These are phyloP conservation scores for Nigrospora osmanthi DNA, from an alignment of 2,329 filamentous ascomycete genomes.

Conservation along the genomic window DNA sequence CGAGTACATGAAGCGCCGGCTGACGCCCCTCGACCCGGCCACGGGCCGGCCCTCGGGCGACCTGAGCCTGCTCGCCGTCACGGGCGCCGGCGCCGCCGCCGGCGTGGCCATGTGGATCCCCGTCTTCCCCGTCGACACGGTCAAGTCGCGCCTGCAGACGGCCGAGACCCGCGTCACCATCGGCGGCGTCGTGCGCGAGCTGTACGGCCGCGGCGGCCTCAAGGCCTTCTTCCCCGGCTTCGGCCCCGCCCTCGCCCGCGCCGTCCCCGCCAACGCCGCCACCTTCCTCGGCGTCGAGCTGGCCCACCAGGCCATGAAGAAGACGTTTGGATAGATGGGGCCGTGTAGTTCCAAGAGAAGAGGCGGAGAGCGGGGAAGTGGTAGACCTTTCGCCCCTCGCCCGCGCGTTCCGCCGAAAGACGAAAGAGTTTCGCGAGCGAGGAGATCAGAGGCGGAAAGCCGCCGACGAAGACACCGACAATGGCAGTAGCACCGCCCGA, in stretches of 20 bases:
- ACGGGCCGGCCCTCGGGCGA: constrained; percentile 67
- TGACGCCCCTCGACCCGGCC: constrained; percentile 74
- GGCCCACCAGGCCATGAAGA: constrained; percentile 76
- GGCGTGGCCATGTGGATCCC: constrained; percentile 99
- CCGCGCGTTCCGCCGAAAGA: no score
- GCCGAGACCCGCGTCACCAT: constrained; percentile 80
- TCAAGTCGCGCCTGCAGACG: constrained; percentile 91
- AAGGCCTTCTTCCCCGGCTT: constrained; percentile 97
- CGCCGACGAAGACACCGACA: no score
- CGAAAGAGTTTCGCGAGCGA: no score
- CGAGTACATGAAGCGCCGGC: constrained; percentile 82
- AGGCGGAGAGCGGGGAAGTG: no score
- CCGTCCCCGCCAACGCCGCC: constrained; percentile 92
- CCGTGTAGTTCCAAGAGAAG: no score
- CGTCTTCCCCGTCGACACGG: constrained; percentile 93
- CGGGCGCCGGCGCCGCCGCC: constrained; percentile 79
- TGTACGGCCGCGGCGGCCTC: constrained; percentile 77
- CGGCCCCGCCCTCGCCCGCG: constrained; percentile 83
- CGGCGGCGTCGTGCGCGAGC: constrained; percentile 66
- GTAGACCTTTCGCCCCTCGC: no score
- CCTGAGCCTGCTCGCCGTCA: constrained; percentile 74
- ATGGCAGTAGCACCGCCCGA: no score
- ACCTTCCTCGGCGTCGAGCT: constrained; percentile 85
- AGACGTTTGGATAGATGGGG: constrained; percentile 49
- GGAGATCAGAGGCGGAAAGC: no score